These are phyloP conservation scores for Fusarium sp. DNA, from an alignment of 2,329 filamentous ascomycete genomes.

Conservation along the genomic window DNA sequence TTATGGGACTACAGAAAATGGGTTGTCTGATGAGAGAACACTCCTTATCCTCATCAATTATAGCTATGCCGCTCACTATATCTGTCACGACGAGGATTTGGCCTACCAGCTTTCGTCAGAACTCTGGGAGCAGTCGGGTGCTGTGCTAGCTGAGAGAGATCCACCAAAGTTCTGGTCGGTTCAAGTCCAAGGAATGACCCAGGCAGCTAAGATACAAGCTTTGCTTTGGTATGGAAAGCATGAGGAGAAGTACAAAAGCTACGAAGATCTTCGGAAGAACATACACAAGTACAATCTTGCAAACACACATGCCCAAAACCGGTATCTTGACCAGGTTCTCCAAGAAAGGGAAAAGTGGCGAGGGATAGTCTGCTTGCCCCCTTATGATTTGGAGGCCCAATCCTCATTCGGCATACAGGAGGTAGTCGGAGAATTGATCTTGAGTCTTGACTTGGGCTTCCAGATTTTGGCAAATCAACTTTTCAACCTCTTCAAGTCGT, in stretches of 20 bases:
- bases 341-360: not conserved
- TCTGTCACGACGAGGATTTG: not conserved
- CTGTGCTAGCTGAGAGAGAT: not conserved
- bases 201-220: not conserved
- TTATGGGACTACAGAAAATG: not conserved
- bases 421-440: not conserved
- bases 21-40: not conserved
- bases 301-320: no score
- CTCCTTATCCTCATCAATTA: not conserved
- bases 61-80: not conserved
- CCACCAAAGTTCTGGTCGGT: not conserved
- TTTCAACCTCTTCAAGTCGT: not conserved
- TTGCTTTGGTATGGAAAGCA: not conserved
- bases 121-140: not conserved
- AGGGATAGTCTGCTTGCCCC: not conserved
- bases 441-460: not conserved
- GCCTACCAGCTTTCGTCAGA: not conserved
- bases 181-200: not conserved
- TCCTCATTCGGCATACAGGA: not conserved
- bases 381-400: not conserved
- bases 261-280: not conserved
- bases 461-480: not conserved
- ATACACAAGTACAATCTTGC: not conserved
- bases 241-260: not conserved
- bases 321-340: not conserved